Percentiles rank a stretch among this genome's conserved stretches.
These are phyloP conservation scores for Emergomyces orientalis DNA, from an alignment of 2,329 filamentous ascomycete genomes.

Conservation along the genomic window DNA sequence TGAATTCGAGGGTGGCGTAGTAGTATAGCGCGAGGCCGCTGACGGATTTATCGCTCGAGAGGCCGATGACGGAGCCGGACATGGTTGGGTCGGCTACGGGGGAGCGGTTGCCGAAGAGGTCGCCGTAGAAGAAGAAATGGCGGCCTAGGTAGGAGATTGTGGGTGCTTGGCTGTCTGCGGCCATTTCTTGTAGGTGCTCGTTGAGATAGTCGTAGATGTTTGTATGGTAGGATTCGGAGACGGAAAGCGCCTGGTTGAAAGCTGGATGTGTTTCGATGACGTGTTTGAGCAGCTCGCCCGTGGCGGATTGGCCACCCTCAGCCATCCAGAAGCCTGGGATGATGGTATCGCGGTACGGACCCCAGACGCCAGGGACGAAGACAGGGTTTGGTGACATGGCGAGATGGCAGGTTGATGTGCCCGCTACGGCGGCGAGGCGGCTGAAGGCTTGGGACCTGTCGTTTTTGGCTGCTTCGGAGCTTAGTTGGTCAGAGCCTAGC, in stretches of 20 bases:
- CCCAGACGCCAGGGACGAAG: slow-evolving; percentile 94
- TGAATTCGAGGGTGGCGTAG: slow-evolving; percentile 96
- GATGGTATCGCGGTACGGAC: slow-evolving; percentile 88
- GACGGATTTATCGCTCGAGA: slow-evolving; percentile 76
- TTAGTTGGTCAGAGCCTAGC: slow-evolving; percentile 57
- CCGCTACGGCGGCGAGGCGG: slow-evolving; percentile 84
- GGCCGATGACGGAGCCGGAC: slow-evolving; percentile 78
- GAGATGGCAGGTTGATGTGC: slow-evolving; percentile 93
- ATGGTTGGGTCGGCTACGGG: slow-evolving; percentile 88
- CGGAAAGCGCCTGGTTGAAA: slow-evolving; percentile 66
- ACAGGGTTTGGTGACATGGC: slow-evolving; percentile 90
- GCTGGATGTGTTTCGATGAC: slow-evolving; percentile 92
- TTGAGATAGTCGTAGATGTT: slow-evolving; percentile 97
- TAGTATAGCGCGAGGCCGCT: slow-evolving; percentile 86
- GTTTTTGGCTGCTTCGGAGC: slow-evolving; percentile 60
- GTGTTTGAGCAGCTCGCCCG: slow-evolving; percentile 86
- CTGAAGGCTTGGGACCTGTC: slow-evolving; percentile 89
- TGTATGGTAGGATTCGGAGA: slow-evolving; percentile 70
- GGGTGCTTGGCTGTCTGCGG: slow-evolving; percentile 58
- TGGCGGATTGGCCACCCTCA: slow-evolving; percentile 92
- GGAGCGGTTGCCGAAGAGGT: slow-evolving; percentile 92
- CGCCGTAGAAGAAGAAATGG: slow-evolving; percentile 98
- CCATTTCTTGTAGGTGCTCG: slow-evolving; percentile 69
- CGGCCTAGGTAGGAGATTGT: slow-evolving; percentile 76
- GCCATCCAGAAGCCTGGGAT: slow-evolving; percentile 93